Evolutionary conservation across 495 filamentous ascomycete species (phyloP).

Genomic region (Wilcoxina mikolae): DNA sequence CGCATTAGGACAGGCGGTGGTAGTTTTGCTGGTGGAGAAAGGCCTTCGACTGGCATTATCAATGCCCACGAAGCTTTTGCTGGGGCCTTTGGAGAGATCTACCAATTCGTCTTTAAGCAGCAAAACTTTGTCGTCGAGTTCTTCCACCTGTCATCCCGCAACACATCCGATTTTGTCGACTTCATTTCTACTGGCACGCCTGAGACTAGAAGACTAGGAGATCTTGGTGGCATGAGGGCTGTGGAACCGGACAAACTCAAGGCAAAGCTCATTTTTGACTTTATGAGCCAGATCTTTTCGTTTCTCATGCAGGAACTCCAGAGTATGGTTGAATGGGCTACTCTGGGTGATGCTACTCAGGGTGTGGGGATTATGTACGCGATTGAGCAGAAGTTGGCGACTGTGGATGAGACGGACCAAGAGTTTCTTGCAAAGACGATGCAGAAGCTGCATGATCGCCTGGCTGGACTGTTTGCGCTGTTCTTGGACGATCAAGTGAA

Average conservation of each 20-base stretch:
- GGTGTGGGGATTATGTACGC: slow-evolving; percentile 72
- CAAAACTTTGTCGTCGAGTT: slow-evolving; percentile 91
- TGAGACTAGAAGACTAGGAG: slow-evolving; percentile 48
- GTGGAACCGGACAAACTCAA: slow-evolving; percentile 75
- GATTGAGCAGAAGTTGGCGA: slow-evolving; percentile 60
- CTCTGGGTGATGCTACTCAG: slow-evolving; percentile 73
- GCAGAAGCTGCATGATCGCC: slow-evolving; percentile 60
- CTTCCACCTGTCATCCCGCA: slow-evolving; percentile 72
- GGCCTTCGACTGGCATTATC: slow-evolving; percentile 26
- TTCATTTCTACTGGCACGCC: slow-evolving; percentile 51
- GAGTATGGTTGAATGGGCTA: slow-evolving; percentile 67
- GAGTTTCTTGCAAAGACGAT: slow-evolving; percentile 71
- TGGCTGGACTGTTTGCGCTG: slow-evolving; percentile 63
- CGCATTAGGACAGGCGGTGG: slow-evolving; percentile 60
- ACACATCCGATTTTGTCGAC: slow-evolving; percentile 66
- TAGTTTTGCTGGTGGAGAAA: slow-evolving; percentile 43
- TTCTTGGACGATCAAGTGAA: slow-evolving; percentile 91
- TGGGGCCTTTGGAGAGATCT: slow-evolving; percentile 59
- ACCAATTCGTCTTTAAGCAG: slow-evolving; percentile 68
- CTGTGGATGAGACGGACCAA: slow-evolving; percentile 75
- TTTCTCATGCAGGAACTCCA: slow-evolving; percentile 70
- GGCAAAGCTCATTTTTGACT: slow-evolving; percentile 58
- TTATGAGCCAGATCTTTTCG: slow-evolving; percentile 75
- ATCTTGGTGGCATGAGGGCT: slow-evolving; percentile 53
- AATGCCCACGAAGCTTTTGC: slow-evolving; percentile 72